Base-by-base conservation (phyloP, 2,329 filamentous ascomycete species). In the Claviceps arundinis region DNA sequence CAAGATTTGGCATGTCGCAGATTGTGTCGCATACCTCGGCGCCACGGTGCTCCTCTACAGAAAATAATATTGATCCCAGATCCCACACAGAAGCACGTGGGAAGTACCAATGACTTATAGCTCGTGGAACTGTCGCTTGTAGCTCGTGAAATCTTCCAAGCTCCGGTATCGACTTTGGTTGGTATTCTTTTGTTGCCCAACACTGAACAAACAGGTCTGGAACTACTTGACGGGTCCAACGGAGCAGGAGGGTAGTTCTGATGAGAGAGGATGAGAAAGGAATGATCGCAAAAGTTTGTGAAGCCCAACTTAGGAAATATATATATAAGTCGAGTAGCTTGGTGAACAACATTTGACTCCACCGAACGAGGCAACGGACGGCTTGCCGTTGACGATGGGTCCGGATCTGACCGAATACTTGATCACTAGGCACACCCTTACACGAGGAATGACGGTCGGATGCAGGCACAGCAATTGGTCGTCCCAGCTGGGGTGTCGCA, bases 31-130 rank as follows among this genome's bases (percentile, higher is more conserved):
- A 49, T 52, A 55, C 52, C 52, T 54, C 52, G 54, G 56, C 55
- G 51, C 50, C 50, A 53, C 51, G 43, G 47, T 42, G 52, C 46
- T 54, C 56, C 55, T 56, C 43, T 50, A 53, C 49, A 58, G 16
- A 8, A 13, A 13, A 16, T 47, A 6, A 16, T 19, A 14, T 47
- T 11, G 30, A 16, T 47, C 11, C n/a, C 37, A 24, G 22, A 14
- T 40, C 37, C 17, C 40, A 30, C 26, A 30, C 4, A 5, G 16
- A 16, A 14, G 43, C 24, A 34, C 24, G 43, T 45, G 14, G 43
- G 24, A 30, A 11, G 52, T 38, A 54, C 47, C 52, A 57, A 52
- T 49, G 46, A 42, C 50, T 50, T 30, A 37, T 17, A 30, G 34
- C n/a, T 30, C 26, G 46, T 47, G 41, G 17, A 47, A 48, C 47